phyloP scores from a whole-genome alignment of 2,329 filamentous ascomycete species.

The Penicillium sp. region DNA sequence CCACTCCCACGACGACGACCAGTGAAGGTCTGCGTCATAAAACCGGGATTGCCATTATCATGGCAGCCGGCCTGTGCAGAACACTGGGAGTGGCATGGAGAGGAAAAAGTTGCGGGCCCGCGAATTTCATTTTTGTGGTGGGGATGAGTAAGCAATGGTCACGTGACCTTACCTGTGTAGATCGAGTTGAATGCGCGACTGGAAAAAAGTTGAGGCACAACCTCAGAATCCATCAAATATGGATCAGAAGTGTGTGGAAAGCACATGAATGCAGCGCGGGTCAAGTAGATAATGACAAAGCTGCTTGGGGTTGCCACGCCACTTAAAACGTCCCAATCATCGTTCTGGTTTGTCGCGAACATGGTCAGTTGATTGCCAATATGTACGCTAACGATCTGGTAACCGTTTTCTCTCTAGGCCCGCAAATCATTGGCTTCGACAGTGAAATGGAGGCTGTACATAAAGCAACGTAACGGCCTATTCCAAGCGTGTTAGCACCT shows the following conservation, averaged over 20 bases:
- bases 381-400: neutral
- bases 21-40: constrained; percentile 37
- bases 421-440: neutral
- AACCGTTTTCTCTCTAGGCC: neutral
- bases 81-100: constrained; percentile 41
- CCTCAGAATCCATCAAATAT: neutral
- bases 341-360: no score
- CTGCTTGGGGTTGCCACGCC: neutral
- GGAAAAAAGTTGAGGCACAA: neutral
- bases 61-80: constrained; percentile 40
- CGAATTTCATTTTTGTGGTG: constrained; percentile 20
- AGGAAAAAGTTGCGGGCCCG: constrained; percentile 17
- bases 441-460: neutral
- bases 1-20: constrained; percentile 53
- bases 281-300: neutral
- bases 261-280: neutral
- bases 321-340: neutral
- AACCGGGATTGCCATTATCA: constrained; percentile 31
- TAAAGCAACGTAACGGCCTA: neutral
- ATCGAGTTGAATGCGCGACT: neutral
- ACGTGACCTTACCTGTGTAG: neutral
- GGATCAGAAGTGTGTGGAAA: neutral
- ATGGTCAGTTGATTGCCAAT: neutral
- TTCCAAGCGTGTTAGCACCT: neutral
- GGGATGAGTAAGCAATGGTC: constrained; percentile 3